Percentiles rank a stretch among this genome's conserved stretches.
phyloP scores from a whole-genome alignment of 257 asterid species.

The Oldenlandia corymbosa region DNA sequence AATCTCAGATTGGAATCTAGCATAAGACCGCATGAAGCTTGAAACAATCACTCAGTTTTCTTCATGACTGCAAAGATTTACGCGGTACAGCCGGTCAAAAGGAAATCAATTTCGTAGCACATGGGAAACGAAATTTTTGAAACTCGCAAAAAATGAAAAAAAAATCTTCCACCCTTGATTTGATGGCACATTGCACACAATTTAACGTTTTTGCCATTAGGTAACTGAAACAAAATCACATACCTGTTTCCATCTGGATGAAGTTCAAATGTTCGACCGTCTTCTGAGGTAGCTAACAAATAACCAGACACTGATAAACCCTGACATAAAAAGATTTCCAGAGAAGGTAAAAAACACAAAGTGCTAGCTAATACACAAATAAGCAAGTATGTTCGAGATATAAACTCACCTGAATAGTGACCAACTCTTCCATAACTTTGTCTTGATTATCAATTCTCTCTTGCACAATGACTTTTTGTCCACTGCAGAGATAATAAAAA shows the following conservation, averaged over 20 bases:
- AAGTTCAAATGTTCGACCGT: slow-evolving; percentile 82
- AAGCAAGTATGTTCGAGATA: background rate
- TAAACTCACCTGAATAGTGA: slow-evolving; percentile 5
- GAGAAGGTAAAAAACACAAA: background rate
- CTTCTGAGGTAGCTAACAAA: slow-evolving; percentile 32
- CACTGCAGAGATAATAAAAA: slow-evolving; percentile 79
- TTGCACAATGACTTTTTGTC: slow-evolving; percentile 76
- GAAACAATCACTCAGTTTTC: background rate
- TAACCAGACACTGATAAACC: slow-evolving; percentile 8
- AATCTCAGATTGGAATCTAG: background rate
- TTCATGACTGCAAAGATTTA: background rate
- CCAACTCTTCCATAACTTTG: slow-evolving; percentile 17
- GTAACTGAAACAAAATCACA: too few relatives aligned
- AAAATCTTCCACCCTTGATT: too few relatives aligned
- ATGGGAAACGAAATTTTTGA: too few relatives aligned
- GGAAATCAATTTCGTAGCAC: too few relatives aligned
- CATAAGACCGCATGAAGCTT: background rate
- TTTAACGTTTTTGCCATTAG: too few relatives aligned
- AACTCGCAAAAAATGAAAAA: too few relatives aligned
- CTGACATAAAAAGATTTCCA: background rate
- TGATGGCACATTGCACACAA: too few relatives aligned
- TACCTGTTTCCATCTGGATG: slow-evolving; percentile 99
- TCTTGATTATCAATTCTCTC: slow-evolving; percentile 41
- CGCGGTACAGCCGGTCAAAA: too few relatives aligned
- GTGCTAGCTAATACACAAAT: background rate